Conservation (phyloP, 805 yeast species). For the Candida chilensis region DNA sequence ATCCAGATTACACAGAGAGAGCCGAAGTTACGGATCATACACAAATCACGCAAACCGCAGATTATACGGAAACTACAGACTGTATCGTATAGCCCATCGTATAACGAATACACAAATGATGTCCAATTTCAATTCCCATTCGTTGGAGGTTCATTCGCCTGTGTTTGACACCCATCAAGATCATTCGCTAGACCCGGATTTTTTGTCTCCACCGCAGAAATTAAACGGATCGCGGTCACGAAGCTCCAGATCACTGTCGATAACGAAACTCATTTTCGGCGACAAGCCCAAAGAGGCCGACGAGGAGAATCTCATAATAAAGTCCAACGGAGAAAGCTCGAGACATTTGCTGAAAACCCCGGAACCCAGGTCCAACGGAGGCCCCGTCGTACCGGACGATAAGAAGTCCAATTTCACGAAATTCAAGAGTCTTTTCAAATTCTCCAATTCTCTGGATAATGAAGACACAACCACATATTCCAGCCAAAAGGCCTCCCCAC, state of each 20-base stretch:
- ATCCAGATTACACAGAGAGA: no score
- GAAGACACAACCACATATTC: conserved; percentile 2
- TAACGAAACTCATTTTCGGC: conserved; percentile 15
- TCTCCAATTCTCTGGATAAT: conserved; percentile 6
- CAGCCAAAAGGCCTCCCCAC: conserved; percentile 1
- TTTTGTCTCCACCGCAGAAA: no score
- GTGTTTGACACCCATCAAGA: no score
- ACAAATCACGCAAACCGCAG: no score
- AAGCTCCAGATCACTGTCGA: conserved; percentile 15
- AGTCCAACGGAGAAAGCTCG: conserved; percentile 2
- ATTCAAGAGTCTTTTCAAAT: conserved; percentile 17
- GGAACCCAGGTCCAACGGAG: conserved; percentile 4
- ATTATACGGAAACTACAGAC: no score
- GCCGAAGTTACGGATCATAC: no score
- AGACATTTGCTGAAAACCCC: conserved; percentile 2
- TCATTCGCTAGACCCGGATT: no score
- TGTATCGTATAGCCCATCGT: no score
- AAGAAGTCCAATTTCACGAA: conserved; percentile 14
- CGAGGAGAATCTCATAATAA: background rate
- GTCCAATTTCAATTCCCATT: no score
- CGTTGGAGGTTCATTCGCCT: no score
- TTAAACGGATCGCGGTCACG: no score
- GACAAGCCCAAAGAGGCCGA: conserved; percentile 6
- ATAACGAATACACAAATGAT: no score
- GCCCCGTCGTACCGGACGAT: conserved; percentile 7